phyloP scores from a whole-genome alignment of 192 early-diverging fungal genomes.

The Entomortierella parvispora region DNA sequence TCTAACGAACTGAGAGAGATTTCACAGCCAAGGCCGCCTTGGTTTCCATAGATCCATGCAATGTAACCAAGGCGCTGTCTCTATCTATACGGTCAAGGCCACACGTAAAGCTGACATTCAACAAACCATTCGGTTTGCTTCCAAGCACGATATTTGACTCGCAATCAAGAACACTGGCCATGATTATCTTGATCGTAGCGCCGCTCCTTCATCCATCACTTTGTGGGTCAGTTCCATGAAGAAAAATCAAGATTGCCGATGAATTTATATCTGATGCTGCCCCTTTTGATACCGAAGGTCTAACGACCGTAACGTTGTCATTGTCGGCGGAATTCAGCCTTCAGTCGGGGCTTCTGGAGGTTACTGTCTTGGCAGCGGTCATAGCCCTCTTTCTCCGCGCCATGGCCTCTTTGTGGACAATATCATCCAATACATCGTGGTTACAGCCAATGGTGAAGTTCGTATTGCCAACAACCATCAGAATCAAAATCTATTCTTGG shows the following conservation, averaged over 20 bases:
- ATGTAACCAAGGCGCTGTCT: slow-evolving; percentile 46
- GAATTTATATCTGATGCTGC: slow-evolving; percentile 41
- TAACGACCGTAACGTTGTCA: slow-evolving; percentile 37
- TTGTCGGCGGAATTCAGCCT: slow-evolving; percentile 39
- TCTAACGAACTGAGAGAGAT: slow-evolving; percentile 21
- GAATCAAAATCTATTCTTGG: slow-evolving; percentile 67
- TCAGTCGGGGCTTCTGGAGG: slow-evolving; percentile 58
- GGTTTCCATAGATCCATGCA: slow-evolving; percentile 27
- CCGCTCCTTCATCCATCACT: slow-evolving; percentile 52
- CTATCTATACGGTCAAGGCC: slow-evolving; percentile 46
- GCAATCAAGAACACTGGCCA: slow-evolving; percentile 69
- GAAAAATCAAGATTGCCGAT: slow-evolving; percentile 28
- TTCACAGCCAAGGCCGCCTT: slow-evolving; percentile 10
- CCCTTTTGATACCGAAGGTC: not conserved
- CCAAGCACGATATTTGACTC: slow-evolving; percentile 54
- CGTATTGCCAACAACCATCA: slow-evolving; percentile 44
- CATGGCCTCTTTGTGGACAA: slow-evolving; percentile 63
- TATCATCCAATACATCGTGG: slow-evolving; percentile 60
- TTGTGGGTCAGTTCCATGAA: slow-evolving; percentile 60
- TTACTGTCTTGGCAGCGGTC: slow-evolving; percentile 56
- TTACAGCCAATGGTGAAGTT: slow-evolving; percentile 59
- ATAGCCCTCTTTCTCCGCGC: slow-evolving; percentile 55
- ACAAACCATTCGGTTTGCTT: slow-evolving; percentile 45
- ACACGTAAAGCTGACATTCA: slow-evolving; percentile 36
- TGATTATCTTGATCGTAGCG: slow-evolving; percentile 57